Base-by-base conservation (phyloP, 1,284 basidiomycete genomes). In the Boletellus dicymbophilus region DNA sequence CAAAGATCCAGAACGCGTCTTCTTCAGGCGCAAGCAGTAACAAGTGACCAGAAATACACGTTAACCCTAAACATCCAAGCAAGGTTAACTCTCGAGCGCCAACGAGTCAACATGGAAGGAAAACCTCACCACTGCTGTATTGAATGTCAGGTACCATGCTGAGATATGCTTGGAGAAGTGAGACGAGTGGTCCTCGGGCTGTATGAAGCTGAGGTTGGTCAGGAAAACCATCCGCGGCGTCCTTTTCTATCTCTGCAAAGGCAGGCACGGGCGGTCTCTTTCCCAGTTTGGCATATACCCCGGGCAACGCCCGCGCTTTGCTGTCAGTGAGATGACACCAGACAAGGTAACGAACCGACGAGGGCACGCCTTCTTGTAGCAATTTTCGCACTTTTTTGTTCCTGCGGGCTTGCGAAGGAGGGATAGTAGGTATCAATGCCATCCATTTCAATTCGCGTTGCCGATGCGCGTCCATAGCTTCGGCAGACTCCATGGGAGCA, bases 1-100 rank as follows among this genome's bases (percentile, higher is more conserved):
- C 79, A 60, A 97, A 88, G 4, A 92, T 93, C 93, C 92, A 97
- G 65, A 98, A 98, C 0, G 92, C 90, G 55, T 96, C 92, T 67
- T 97, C 93, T 53, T 94, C 90, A 0, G 89, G 91, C 1, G 90
- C 85, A 51, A 93, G 86, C 25, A 92, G 74, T 0, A 97, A 71
- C 23, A 96, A 71, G 48, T 91, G 84, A 0, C 90, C 93, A 11
- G 85, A 85, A 43, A 97, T 81, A 16, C 84, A 72, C 4, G 86
- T 83, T 51, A 97, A 76, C 10, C 88, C 91, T 86, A 60, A 41
- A 23, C 6, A 44, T 7, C 20, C 23, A 21, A 30, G 6, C 37
- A 6, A 33, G n/a, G 10, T 54, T 1, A 61, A 51, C 37, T 13
- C 3, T 13, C 8, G 2, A 0, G 16, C 11, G 11, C 27, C 12